Evolutionary conservation across 306 rosid genomes (phyloP), one percentile per base, ranked within the genome.

Genomic region (Vachellia pachyceras): DNA sequence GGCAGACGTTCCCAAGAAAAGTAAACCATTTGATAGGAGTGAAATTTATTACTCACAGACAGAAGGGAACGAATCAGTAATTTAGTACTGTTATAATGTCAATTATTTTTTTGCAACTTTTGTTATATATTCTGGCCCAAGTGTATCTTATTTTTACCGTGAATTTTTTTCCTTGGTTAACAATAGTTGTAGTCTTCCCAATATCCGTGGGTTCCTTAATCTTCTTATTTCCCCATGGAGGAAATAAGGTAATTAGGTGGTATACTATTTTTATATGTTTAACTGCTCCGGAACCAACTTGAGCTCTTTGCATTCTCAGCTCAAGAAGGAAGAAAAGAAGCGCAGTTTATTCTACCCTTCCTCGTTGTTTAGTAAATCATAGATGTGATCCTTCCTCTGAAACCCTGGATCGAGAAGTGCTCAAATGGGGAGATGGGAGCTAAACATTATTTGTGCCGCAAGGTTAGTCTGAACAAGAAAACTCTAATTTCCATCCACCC

Each of bases 191-290:
- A n/a, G n/a, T n/a, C n/a, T n/a, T n/a, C n/a, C n/a, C n/a, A n/a
- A n/a, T n/a, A n/a, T n/a, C n/a, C n/a, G n/a, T n/a, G n/a, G n/a
- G n/a, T n/a, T n/a, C n/a, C n/a, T n/a, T n/a, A n/a, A n/a, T n/a
- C n/a, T n/a, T n/a, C n/a, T n/a, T n/a, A n/a, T n/a, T n/a, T n/a
- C n/a, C n/a, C n/a, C n/a, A n/a, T n/a, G n/a, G n/a, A n/a, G n/a
- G n/a, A n/a, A n/a, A n/a, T n/a, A n/a, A n/a, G n/a, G n/a, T n/a
- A n/a, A n/a, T n/a, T n/a, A n/a, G n/a, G n/a, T n/a, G n/a, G n/a
- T n/a, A n/a, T n/a, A n/a, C n/a, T n/a, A 73, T 39, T 84, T 85
- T 83, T 85, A 87, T 83, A 82, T 78, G 84, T 86, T 72, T n/a
- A n/a, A n/a, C 79, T 54, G 73, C 80, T 76, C 54, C 78, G 78